Evolutionary conservation across 148 eudicot genomes (phyloP).

Genomic region (Persicaria tinctoria): DNA sequence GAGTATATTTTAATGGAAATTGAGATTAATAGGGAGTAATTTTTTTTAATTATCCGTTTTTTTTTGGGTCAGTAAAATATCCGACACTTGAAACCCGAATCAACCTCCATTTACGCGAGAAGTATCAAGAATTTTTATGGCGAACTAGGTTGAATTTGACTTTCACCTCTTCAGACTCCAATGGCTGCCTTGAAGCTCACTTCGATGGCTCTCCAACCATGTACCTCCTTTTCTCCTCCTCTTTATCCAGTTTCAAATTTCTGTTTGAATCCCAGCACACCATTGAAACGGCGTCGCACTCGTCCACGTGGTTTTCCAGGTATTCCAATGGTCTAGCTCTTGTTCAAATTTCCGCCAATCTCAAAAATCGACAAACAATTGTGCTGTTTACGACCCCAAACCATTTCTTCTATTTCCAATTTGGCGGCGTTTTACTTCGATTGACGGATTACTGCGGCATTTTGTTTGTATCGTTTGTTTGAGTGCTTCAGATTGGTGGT

Average conservation of each 20-base stretch:
- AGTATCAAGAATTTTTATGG: no score
- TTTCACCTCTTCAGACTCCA: not conserved
- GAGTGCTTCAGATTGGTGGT: not conserved
- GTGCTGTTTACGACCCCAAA: no score
- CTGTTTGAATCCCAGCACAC: not conserved
- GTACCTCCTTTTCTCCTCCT: not conserved
- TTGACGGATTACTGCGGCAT: not conserved
- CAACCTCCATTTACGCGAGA: no score
- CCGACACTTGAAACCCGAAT: no score
- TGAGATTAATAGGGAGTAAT: no score
- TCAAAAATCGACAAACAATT: no score
- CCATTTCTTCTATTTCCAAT: no score
- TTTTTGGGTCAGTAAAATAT: no score
- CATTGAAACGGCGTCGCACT: no score
- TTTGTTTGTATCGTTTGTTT: not conserved
- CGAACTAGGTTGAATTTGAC: no score
- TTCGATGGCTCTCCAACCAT: not conserved
- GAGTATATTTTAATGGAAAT: no score
- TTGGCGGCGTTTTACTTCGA: not conserved
- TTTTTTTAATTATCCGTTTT: no score
- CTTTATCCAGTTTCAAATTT: not conserved
- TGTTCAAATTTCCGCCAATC: not conserved
- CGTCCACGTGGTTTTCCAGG: not conserved
- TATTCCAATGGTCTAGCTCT: not conserved
- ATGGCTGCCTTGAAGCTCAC: not conserved